Percentiles rank a stretch among this genome's conserved stretches.
phyloP scores from a whole-genome alignment of 2,329 filamentous ascomycete species.

The Venturia carpophila region DNA sequence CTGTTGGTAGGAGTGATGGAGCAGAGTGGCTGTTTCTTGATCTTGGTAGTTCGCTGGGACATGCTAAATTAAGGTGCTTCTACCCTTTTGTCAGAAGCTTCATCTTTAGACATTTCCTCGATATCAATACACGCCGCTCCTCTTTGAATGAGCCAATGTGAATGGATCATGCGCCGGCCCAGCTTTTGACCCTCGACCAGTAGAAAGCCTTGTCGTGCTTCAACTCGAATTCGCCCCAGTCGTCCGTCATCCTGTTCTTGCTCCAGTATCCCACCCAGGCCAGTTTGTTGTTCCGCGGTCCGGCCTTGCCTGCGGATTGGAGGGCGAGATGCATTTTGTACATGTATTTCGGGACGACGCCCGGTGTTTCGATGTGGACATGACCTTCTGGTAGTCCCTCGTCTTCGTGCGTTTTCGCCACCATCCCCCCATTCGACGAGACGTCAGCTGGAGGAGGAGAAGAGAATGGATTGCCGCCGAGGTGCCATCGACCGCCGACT shows the following conservation, averaged over 20 bases:
- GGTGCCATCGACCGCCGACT: slow-evolving; percentile 56
- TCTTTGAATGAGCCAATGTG: neutral
- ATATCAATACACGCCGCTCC: neutral
- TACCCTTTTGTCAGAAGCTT: neutral
- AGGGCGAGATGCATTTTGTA: slow-evolving; percentile 75
- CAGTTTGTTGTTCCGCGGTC: slow-evolving; percentile 74
- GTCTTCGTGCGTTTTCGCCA: slow-evolving; percentile 28
- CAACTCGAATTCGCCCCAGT: slow-evolving; percentile 74
- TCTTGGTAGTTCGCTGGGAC: too few species aligned
- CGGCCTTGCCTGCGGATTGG: slow-evolving; percentile 47
- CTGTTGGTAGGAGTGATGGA: too few species aligned
- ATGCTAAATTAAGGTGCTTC: neutral
- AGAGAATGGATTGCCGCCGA: slow-evolving; percentile 29
- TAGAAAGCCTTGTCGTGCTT: slow-evolving; percentile 55
- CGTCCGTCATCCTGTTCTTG: slow-evolving; percentile 81
- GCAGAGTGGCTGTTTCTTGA: too few species aligned
- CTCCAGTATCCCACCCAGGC: slow-evolving; percentile 85
- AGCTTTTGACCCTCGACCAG: slow-evolving; percentile 55
- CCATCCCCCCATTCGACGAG: slow-evolving; percentile 15
- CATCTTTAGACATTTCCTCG: neutral
- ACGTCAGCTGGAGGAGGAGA: neutral
- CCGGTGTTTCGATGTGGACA: slow-evolving; percentile 78
- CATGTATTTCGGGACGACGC: slow-evolving; percentile 67
- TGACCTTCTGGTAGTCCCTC: slow-evolving; percentile 48
- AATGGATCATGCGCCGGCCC: neutral